Evolutionary conservation across 2,329 filamentous ascomycete species (phyloP).

Genomic region (Sclerotinia sclerotiorum): DNA sequence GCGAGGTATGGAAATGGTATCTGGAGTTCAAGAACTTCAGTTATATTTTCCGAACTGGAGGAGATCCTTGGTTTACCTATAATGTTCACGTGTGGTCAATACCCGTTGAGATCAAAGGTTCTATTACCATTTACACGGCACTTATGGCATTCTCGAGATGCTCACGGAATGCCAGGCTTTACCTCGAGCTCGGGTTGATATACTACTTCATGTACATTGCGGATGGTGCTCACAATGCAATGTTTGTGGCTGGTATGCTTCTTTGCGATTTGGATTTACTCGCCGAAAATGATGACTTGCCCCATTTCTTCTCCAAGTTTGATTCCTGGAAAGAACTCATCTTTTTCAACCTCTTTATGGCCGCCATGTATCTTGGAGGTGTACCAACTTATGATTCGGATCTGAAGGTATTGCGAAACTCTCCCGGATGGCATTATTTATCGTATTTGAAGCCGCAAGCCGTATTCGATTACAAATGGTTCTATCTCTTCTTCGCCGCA

Average conservation of each 20-base stretch:
- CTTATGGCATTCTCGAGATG: conserved; percentile 55
- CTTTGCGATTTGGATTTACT: conserved; percentile 61
- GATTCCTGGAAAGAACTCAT: conserved; percentile 52
- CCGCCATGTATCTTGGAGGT: conserved; percentile 59
- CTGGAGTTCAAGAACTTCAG: conserved; percentile 66
- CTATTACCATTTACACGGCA: conserved; percentile 60
- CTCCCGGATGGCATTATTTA: conserved; percentile 47
- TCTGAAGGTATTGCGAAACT: conserved; percentile 51
- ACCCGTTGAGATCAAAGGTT: conserved; percentile 62
- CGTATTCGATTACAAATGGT: conserved; percentile 66
- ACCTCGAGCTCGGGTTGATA: conserved; percentile 53
- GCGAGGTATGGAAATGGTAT: conserved; percentile 39
- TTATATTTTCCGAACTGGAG: conserved; percentile 61
- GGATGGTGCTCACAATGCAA: conserved; percentile 62
- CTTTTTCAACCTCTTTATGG: conserved; percentile 52
- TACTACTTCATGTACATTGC: conserved; percentile 67
- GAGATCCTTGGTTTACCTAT: conserved; percentile 56
- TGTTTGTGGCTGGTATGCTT: conserved; percentile 62
- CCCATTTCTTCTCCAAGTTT: conserved; percentile 48
- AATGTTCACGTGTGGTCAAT: conserved; percentile 60
- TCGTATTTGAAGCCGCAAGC: conserved; percentile 63
- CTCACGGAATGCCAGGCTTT: conserved; percentile 54
- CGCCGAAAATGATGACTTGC: conserved; percentile 51
- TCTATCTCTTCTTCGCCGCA: conserved; percentile 63
- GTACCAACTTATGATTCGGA: conserved; percentile 55